phyloP scores from a whole-genome alignment of 192 early-diverging fungal genomes.

The Coemansia sp. region DNA sequence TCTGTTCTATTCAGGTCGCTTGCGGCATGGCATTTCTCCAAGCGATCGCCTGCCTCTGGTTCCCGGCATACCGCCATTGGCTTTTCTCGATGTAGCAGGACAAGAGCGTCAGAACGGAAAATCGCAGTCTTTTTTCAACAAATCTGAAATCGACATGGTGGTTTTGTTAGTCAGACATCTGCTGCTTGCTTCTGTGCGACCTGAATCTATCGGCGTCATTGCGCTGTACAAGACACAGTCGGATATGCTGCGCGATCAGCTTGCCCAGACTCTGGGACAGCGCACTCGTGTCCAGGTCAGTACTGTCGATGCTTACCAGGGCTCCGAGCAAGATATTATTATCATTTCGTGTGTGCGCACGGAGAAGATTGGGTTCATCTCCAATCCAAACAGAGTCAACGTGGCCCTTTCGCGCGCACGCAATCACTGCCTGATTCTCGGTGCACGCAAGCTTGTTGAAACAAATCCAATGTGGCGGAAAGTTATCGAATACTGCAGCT shows the following conservation, averaged over 20 bases:
- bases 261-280: conserved; percentile 18
- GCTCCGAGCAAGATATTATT: conserved; percentile 57
- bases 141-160: conserved; percentile 40
- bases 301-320: conserved; percentile 62
- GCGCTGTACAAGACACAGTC: conserved; percentile 50
- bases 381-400: conserved; percentile 56
- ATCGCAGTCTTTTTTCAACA: conserved; percentile 55
- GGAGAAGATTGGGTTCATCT: conserved; percentile 53
- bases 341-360: conserved; percentile 56
- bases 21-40: conserved; percentile 37
- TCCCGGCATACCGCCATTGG: conserved; percentile 36
- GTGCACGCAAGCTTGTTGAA: conserved; percentile 29
- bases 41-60: conserved; percentile 33
- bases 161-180: conserved; percentile 30
- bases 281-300: conserved; percentile 45
- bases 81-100: conserved; percentile 46
- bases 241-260: conserved; percentile 41
- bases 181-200: conserved; percentile 17
- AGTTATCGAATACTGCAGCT: conserved; percentile 40
- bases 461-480: conserved; percentile 46
- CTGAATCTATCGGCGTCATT: conserved; percentile 49
- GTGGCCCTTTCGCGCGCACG: conserved; percentile 58
- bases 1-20: conserved; percentile 44
- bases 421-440: conserved; percentile 44
- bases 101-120: conserved; percentile 43